phyloP scores from a whole-genome alignment of 2,329 filamentous ascomycete genomes.

The Pseudocercospora vitis region DNA sequence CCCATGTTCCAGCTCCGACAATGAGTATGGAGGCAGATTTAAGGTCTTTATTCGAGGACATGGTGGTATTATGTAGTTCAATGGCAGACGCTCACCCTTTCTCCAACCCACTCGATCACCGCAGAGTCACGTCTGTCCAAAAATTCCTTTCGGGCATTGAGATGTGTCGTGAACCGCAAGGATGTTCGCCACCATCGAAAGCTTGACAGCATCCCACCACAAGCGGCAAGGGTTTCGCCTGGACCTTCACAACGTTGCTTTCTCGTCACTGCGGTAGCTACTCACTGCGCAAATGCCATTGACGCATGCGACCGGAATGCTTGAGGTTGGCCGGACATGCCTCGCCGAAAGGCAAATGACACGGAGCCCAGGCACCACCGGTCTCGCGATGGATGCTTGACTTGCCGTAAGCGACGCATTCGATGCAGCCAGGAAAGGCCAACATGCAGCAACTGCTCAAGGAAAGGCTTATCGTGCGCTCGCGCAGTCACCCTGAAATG shows the following conservation, averaged over 20 bases:
- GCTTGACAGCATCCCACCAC: not conserved
- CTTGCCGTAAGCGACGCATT: slow-evolving; percentile 7
- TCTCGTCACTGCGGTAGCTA: not conserved
- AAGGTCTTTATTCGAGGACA: slow-evolving; percentile 5
- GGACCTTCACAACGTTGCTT: slow-evolving; percentile 6
- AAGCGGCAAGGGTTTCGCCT: slow-evolving; percentile 1
- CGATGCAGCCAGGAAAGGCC: not conserved
- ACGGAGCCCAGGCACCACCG: not conserved
- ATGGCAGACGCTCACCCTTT: not conserved
- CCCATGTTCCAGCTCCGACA: slow-evolving; percentile 54
- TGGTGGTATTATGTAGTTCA: not conserved
- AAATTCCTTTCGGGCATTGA: not conserved
- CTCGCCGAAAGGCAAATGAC: slow-evolving; percentile 8
- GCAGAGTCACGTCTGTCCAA: not conserved
- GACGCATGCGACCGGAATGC: not conserved
- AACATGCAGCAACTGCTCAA: slow-evolving; percentile 1
- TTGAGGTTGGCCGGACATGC: not conserved
- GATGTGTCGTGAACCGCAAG: not conserved
- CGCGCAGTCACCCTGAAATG: slow-evolving; percentile 1
- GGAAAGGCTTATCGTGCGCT: not conserved
- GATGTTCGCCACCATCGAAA: not conserved
- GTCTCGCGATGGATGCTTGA: slow-evolving; percentile 4
- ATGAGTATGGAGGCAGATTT: slow-evolving; percentile 40
- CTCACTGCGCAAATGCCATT: not conserved
- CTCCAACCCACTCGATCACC: not conserved